Base-by-base conservation (phyloP, 2,329 filamentous ascomycete genomes). In the Lachnellula subtilissima region DNA sequence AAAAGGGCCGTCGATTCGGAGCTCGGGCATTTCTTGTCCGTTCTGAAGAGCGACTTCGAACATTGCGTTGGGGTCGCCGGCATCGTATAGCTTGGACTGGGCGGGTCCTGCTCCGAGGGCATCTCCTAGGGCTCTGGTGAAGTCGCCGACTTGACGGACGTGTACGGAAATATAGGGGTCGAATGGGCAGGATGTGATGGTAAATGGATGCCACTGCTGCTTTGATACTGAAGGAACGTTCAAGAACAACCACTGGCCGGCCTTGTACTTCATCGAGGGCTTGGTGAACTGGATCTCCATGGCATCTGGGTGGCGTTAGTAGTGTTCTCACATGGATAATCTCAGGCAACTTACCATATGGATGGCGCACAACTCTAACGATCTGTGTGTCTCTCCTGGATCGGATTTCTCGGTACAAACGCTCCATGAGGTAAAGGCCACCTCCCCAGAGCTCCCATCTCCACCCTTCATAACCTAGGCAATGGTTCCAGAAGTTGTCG, bases 171-270 rank as follows among this genome's bases (percentile, higher is more conserved):
- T 85, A 69, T 97, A 97, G 0, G 90, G 89, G 67, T 99, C 94
- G 69, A 91, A 94, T 5, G 94, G 94, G 74, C 94, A 99, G 9
- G 94, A 97, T 2, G 94, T 99, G 73, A 99, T 97, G 69, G 94
- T 99, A 72, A 97, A 99, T 1, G 94, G 94, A 74, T 99, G 94
- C 94, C 94, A 99, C 76, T 99, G 91, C 69, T 91, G 86, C 66
- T 80, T 83, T 62, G 91, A 96, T 53, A 99, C 84, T 6, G 89
- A 87, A 0, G 94, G 94, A 23, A 96, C 86, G 72, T 97, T 93
- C 57, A 99, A 80, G 78, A 97, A 97, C 39, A 97, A 84, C 92
- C 93, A 99, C 75, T 99, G 94, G 35, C 94, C 94, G 14, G 94
- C 88, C 81, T 96, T 97, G 84, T 99, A 99, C 69, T 86, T 90